phyloP scores from a whole-genome alignment of 2,329 filamentous ascomycete genomes.

The Bisporella sp. region DNA sequence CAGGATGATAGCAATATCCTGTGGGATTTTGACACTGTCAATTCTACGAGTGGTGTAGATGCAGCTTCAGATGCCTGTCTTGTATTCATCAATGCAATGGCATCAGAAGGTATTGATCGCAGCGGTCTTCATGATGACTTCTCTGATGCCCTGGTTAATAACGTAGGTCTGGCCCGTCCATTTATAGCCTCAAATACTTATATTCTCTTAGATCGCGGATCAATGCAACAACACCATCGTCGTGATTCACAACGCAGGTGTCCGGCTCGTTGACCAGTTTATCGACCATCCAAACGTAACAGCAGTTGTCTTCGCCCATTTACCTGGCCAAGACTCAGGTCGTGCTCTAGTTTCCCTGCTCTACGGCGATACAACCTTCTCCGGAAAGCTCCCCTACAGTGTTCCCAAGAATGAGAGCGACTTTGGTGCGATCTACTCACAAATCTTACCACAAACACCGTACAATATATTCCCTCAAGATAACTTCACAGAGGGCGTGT shows the following conservation, averaged over 20 bases:
- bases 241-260: constrained; percentile 55
- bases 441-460: constrained; percentile 5
- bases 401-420: constrained; percentile 49
- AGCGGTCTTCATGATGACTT: constrained; percentile 55
- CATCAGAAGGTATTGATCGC: constrained; percentile 64
- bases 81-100: constrained; percentile 60
- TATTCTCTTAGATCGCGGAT: constrained; percentile 28
- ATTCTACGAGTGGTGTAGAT: constrained; percentile 45
- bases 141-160: constrained; percentile 44
- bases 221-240: constrained; percentile 55
- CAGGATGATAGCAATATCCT: constrained; percentile 50
- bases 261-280: constrained; percentile 51
- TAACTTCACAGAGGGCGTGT: constrained; percentile 41
- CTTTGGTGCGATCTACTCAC: constrained; percentile 46
- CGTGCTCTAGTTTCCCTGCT: constrained; percentile 53
- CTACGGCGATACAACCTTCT: constrained; percentile 52
- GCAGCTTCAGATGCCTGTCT: constrained; percentile 53
- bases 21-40: constrained; percentile 47
- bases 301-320: constrained; percentile 51
- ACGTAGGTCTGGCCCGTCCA: constrained; percentile 37
- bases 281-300: constrained; percentile 52
- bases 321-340: constrained; percentile 56
- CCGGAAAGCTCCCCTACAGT: constrained; percentile 51
- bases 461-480: constrained; percentile 30
- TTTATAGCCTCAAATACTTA: constrained; percentile 11